Conservation (phyloP, 1,284 basidiomycete species). For the Chalciporus sp. region DNA sequence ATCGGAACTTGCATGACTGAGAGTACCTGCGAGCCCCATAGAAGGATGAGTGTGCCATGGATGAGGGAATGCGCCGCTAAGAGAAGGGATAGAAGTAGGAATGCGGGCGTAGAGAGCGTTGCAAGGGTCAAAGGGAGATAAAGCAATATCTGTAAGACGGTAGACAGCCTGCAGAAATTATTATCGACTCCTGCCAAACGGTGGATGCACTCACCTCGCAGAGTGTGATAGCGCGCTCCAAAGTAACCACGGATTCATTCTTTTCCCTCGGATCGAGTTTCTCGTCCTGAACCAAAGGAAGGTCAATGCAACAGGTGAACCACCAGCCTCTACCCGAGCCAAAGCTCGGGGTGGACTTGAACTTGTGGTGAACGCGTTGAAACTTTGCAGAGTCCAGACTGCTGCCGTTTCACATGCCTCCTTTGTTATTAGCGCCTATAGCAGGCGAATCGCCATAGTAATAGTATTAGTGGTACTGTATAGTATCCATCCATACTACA, state of each 20-base stretch:
- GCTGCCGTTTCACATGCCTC: slow-evolving; percentile 9
- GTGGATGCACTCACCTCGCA: slow-evolving; percentile 49
- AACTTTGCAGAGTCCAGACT: neutral
- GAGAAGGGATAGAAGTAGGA: slow-evolving; percentile 79
- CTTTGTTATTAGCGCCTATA: no score
- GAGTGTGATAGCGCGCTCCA: slow-evolving; percentile 68
- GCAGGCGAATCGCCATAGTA: no score
- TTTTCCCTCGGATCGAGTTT: neutral
- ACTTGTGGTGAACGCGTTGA: slow-evolving; percentile 1
- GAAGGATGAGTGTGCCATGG: slow-evolving; percentile 68
- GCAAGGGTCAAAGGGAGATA: slow-evolving; percentile 83
- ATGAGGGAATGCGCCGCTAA: slow-evolving; percentile 74
- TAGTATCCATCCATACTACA: slow-evolving; percentile 1
- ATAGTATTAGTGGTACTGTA: no score
- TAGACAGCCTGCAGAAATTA: slow-evolving; percentile 56
- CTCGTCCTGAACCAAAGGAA: slow-evolving; percentile 3
- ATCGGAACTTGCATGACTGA: slow-evolving; percentile 78
- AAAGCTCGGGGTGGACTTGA: neutral
- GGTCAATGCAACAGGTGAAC: neutral
- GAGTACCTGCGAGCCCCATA: slow-evolving; percentile 68
- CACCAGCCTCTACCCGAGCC: neutral
- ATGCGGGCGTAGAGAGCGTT: slow-evolving; percentile 76
- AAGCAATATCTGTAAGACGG: slow-evolving; percentile 77
- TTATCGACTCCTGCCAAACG: slow-evolving; percentile 1
- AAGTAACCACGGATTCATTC: slow-evolving; percentile 58